Evolutionary conservation across 176 grass and related monocot genomes (phyloP).

Genomic region (Carex littledalei): DNA sequence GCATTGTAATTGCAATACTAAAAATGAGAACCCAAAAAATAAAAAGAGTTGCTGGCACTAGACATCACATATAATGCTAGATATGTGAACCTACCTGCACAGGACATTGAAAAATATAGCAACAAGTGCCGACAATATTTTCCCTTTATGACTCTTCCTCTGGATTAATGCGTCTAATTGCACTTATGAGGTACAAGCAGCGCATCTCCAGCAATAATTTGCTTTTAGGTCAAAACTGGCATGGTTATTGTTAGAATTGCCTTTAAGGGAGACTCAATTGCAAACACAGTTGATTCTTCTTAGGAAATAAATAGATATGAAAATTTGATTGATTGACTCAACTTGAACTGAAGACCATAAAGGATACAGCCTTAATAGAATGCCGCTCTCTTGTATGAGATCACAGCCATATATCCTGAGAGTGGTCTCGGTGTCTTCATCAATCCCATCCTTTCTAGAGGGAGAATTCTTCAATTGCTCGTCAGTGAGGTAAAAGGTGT

Average conservation of each 20-base stretch:
- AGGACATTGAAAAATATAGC: not conserved
- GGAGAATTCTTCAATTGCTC: slow-evolving; percentile 74
- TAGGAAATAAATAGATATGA: not conserved
- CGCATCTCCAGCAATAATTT: not conserved
- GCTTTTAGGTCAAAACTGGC: not conserved
- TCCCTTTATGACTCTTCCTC: not conserved
- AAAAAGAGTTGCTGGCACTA: not conserved
- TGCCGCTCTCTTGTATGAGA: slow-evolving; percentile 92
- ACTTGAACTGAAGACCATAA: not conserved
- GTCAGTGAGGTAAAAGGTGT: slow-evolving; percentile 85
- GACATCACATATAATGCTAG: not conserved
- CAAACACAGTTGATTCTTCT: not conserved
- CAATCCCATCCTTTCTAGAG: slow-evolving; percentile 85
- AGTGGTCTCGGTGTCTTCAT: slow-evolving; percentile 62
- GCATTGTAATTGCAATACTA: not conserved
- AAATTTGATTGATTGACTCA: not conserved
- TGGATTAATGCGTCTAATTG: not conserved
- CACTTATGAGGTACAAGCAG: not conserved
- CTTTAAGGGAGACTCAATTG: not conserved
- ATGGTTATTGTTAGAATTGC: not conserved
- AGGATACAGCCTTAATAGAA: slow-evolving; percentile 86
- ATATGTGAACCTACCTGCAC: not conserved
- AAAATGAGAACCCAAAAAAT: not conserved
- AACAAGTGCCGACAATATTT: not conserved
- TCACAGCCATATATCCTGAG: slow-evolving; percentile 79